Percentiles rank a stretch among this genome's conserved stretches.
These are phyloP conservation scores for Schwanniomyces occidentalis DNA, from an alignment of 805 yeast species.

Conservation along the genomic window DNA sequence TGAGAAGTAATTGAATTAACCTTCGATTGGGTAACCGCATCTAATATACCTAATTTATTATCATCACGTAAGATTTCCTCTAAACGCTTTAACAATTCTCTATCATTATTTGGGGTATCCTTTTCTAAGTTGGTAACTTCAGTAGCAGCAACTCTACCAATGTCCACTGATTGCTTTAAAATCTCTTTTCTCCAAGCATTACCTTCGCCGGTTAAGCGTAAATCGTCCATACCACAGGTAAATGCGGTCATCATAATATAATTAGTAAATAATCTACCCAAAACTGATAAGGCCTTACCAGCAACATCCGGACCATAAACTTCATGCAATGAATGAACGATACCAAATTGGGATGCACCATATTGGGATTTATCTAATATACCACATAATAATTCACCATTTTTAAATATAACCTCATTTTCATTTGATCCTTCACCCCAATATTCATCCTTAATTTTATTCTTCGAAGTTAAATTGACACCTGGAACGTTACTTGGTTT, in stretches of 20 bases:
- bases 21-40: constrained; percentile 92
- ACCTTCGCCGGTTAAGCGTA: constrained; percentile 89
- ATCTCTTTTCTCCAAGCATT: constrained; percentile 86
- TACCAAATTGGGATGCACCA: constrained; percentile 96
- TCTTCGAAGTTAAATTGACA: constrained; percentile 75
- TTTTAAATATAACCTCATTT: constrained; percentile 78
- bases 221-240: constrained; percentile 99
- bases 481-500: constrained; percentile 91
- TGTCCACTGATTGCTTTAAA: constrained; percentile 70
- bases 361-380: constrained; percentile 96
- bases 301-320: constrained; percentile 91
- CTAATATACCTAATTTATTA: constrained; percentile 86
- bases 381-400: constrained; percentile 90
- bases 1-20: constrained; percentile 91
- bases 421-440: constrained; percentile 89
- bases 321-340: constrained; percentile 94
- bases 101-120: constrained; percentile 48
- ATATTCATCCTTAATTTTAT: constrained; percentile 90
- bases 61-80: constrained; percentile 96
- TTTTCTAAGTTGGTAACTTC: constrained; percentile 86
- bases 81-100: constrained; percentile 81
- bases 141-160: constrained; percentile 89
- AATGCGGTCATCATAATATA: constrained; percentile 90
- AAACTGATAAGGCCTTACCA: constrained; percentile 85
- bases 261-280: constrained; percentile 93